Conservation (phyloP, 2,329 filamentous ascomycete species). For the Hymenoscyphus infarciens region DNA sequence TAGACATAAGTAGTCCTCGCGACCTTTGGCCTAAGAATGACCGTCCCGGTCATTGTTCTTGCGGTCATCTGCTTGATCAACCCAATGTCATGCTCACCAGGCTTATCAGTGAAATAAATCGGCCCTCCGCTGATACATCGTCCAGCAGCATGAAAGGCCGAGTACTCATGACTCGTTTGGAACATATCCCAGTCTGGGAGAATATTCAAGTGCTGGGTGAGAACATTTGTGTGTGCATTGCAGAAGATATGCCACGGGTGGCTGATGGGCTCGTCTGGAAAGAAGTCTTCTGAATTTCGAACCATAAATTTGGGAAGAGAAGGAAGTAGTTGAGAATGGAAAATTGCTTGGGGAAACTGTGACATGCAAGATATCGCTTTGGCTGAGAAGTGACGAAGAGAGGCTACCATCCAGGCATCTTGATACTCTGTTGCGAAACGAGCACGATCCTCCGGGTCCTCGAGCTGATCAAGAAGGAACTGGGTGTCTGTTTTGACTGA, state of each 20-base stretch:
- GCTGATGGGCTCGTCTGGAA: constrained; percentile 15
- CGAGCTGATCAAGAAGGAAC: constrained; percentile 15
- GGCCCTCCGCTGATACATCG: constrained; percentile 18
- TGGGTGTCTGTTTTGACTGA: constrained; percentile 20
- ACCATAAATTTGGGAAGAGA: constrained; percentile 9
- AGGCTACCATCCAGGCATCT: constrained; percentile 11
- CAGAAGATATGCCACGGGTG: constrained; percentile 20
- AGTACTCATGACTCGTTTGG: constrained; percentile 16
- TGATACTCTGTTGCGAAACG: constrained; percentile 15
- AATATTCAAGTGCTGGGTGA: constrained; percentile 18
- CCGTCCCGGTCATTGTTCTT: constrained; percentile 6
- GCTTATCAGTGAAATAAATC: constrained; percentile 20
- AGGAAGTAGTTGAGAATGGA: constrained; percentile 14
- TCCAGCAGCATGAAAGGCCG: constrained; percentile 16
- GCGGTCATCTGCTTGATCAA: constrained; percentile 16
- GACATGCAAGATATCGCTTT: constrained; percentile 23
- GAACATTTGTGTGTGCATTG: constrained; percentile 16
- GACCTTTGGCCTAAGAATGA: constrained; percentile 10
- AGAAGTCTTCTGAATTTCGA: constrained; percentile 22
- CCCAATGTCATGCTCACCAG: constrained; percentile 9
- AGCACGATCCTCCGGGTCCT: constrained; percentile 2
- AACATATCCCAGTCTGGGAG: constrained; percentile 17
- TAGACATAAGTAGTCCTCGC: constrained; percentile 16
- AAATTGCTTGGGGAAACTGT: constrained; percentile 16
- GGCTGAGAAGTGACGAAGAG: constrained; percentile 13